These are phyloP conservation scores for Oenanthe sinensis DNA, from an alignment of 129 eudicot genomes.

Conservation along the genomic window DNA sequence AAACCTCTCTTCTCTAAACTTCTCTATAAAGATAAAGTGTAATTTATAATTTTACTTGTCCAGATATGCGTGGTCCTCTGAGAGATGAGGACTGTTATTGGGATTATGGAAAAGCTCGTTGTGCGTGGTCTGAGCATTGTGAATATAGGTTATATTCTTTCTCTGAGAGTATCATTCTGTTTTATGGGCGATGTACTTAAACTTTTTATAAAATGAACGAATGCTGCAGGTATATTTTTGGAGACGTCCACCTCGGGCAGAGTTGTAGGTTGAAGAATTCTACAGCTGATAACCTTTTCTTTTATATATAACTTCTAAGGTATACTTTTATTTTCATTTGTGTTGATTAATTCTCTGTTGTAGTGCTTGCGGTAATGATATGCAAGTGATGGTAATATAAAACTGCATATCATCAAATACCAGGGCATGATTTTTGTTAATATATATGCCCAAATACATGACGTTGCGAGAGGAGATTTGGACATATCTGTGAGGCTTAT, in stretches of 20 bases:
- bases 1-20: conserved; percentile 2
- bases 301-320: conserved; percentile 42
- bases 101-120: conserved; percentile 96
- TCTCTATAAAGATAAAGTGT: conserved; percentile 5
- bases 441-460: neutral
- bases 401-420: neutral
- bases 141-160: conserved; percentile 63
- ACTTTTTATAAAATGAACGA: conserved; percentile 3
- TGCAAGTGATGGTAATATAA: neutral
- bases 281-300: conserved; percentile 56
- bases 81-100: conserved; percentile 93
- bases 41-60: conserved; percentile 7
- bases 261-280: conserved; percentile 77
- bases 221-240: conserved; percentile 58
- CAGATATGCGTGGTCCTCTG: conserved; percentile 91
- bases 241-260: conserved; percentile 95
- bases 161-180: neutral
- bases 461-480: neutral
- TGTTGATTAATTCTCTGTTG: neutral
- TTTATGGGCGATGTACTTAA: neutral
- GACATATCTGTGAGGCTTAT: neutral
- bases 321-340: conserved; percentile 7
- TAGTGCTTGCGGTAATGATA: neutral
- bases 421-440: neutral
- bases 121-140: conserved; percentile 92